Conservation (phyloP, 2,329 filamentous ascomycete genomes). For the Rhynchosporium agropyri region DNA sequence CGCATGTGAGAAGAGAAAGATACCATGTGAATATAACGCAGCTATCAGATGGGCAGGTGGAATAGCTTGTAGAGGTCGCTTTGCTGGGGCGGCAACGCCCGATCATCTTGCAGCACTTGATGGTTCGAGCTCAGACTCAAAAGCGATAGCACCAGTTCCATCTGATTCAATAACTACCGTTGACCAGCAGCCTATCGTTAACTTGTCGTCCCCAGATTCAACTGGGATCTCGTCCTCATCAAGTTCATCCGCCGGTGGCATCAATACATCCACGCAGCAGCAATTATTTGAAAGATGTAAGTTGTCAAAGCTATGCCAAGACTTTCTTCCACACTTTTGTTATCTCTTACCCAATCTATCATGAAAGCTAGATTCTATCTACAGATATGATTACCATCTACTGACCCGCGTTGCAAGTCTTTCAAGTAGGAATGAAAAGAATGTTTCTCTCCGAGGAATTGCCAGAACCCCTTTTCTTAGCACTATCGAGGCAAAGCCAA, state of each 20-base stretch:
- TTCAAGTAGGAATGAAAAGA: background rate
- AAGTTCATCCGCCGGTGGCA: background rate
- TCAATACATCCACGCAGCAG: background rate
- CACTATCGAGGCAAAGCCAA: background rate
- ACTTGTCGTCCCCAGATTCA: background rate
- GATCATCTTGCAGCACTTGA: background rate
- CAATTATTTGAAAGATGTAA: background rate
- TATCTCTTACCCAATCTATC: background rate
- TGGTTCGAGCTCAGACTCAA: background rate
- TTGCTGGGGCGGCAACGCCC: background rate
- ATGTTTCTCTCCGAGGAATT: background rate
- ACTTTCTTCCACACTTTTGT: background rate
- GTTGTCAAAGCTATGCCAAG: background rate
- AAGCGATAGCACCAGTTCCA: background rate
- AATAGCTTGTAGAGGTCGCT: background rate
- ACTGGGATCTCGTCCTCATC: background rate
- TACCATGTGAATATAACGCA: background rate
- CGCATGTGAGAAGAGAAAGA: background rate
- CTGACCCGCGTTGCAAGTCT: background rate
- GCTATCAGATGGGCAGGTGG: background rate
- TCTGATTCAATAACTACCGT: background rate
- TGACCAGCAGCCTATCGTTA: background rate
- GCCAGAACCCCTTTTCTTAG: background rate
- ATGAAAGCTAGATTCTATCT: background rate
- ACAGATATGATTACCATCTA: background rate